Percentiles rank a stretch among this genome's conserved stretches.
These are phyloP conservation scores for Cytospora paraplurivora DNA, from an alignment of 2,329 filamentous ascomycete species.

Conservation along the genomic window DNA sequence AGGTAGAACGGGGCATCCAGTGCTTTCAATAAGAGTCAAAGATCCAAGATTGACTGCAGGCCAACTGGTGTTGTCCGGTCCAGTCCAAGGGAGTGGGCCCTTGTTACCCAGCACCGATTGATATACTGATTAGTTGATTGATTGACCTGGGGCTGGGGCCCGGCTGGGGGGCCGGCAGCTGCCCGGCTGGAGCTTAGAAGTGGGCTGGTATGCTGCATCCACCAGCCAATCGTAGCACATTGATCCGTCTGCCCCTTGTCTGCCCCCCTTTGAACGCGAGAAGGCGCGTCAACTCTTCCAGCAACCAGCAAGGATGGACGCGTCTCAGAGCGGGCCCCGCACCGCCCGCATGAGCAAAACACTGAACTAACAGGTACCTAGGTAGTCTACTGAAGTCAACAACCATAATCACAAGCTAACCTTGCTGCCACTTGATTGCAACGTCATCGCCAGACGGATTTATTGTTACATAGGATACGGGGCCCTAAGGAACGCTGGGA, in stretches of 20 bases:
- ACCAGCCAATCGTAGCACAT: background rate
- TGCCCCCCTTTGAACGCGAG: background rate
- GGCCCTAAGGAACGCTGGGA: background rate
- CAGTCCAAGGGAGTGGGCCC: too few species aligned
- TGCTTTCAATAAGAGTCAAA: background rate
- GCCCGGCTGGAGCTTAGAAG: background rate
- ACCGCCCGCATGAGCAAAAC: background rate
- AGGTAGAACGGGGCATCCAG: background rate
- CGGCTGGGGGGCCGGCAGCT: background rate
- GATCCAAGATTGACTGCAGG: background rate
- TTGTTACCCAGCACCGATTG: too few species aligned
- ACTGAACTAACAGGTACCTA: background rate
- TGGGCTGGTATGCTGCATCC: background rate
- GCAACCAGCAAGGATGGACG: background rate
- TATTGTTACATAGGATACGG: background rate
- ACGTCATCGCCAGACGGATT: slow-evolving; percentile 17
- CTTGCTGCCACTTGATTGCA: slow-evolving; percentile 10
- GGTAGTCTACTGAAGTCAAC: slow-evolving; percentile 4
- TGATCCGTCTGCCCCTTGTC: background rate
- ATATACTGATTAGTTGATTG: too few species aligned
- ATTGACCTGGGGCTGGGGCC: background rate
- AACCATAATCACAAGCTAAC: background rate
- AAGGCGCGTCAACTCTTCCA: background rate
- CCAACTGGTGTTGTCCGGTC: too few species aligned
- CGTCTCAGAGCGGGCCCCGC: background rate